These are phyloP conservation scores for Phytophthora hibernalis DNA, from an alignment of 352 stramenopile genomes.

Conservation along the genomic window DNA sequence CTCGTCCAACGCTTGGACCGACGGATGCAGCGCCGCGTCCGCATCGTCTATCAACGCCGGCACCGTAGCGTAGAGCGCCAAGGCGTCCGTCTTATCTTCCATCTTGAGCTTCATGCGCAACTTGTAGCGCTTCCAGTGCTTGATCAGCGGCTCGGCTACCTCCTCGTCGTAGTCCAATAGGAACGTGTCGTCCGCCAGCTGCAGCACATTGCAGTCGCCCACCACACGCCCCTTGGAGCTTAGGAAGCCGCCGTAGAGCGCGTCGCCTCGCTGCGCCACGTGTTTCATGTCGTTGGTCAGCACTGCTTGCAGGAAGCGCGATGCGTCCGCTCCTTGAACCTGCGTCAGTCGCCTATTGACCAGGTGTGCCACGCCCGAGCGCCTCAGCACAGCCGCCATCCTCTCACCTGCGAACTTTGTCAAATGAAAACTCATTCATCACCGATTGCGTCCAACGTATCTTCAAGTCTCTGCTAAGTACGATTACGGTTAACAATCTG, in stretches of 20 bases:
- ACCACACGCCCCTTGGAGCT: slow-evolving; percentile 82
- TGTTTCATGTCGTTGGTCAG: slow-evolving; percentile 88
- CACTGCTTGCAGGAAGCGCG: slow-evolving; percentile 82
- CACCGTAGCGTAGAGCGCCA: slow-evolving; percentile 59
- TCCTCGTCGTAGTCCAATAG: slow-evolving; percentile 75
- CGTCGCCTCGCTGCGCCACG: slow-evolving; percentile 55
- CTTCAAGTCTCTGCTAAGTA: not conserved
- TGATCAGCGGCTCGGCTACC: slow-evolving; percentile 63
- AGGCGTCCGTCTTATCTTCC: slow-evolving; percentile 67
- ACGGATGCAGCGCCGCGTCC: slow-evolving; percentile 34
- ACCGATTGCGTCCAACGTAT: slow-evolving; percentile 13
- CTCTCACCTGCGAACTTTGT: slow-evolving; percentile 20
- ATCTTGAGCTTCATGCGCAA: slow-evolving; percentile 85
- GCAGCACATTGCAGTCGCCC: slow-evolving; percentile 80
- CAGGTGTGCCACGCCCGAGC: slow-evolving; percentile 56
- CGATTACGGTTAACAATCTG: not conserved
- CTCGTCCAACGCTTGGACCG: slow-evolving; percentile 21
- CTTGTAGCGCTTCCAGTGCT: slow-evolving; percentile 92
- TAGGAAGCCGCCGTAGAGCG: slow-evolving; percentile 82
- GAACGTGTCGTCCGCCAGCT: slow-evolving; percentile 73
- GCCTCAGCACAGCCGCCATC: slow-evolving; percentile 41
- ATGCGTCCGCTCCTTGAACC: slow-evolving; percentile 71
- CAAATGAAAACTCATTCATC: slow-evolving; percentile 25
- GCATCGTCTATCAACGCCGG: slow-evolving; percentile 46
- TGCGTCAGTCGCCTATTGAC: slow-evolving; percentile 67